These are phyloP conservation scores for Trichoderma breve DNA, from an alignment of 2,329 filamentous ascomycete genomes.

Conservation along the genomic window DNA sequence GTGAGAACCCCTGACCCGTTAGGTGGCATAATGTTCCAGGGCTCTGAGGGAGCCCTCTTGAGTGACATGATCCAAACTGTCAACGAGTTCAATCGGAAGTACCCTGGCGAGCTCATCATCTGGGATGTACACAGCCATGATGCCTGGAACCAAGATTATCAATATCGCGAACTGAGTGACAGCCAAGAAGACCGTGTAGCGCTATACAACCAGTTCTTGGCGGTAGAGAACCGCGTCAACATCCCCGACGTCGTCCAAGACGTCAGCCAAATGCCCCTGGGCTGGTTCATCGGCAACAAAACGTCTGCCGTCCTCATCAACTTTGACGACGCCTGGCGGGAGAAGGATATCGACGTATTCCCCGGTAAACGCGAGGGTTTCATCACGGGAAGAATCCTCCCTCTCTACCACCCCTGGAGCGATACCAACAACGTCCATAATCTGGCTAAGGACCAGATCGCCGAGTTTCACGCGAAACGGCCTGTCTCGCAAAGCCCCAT, in stretches of 20 bases:
- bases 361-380: conserved; percentile 32
- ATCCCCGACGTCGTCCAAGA: conserved; percentile 27
- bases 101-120: conserved; percentile 37
- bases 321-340: conserved; percentile 27
- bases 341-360: conserved; percentile 19
- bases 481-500: conserved; percentile 20
- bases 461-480: conserved; percentile 20
- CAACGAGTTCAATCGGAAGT: conserved; percentile 30
- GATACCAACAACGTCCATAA: conserved; percentile 19
- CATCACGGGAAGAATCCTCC: conserved; percentile 28
- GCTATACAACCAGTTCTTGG: conserved; percentile 27
- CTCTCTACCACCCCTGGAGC: conserved; percentile 28
- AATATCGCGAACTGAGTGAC: not conserved
- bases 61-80: conserved; percentile 30
- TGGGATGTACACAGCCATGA: conserved; percentile 29
- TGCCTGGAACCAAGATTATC: not conserved
- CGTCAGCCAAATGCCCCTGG: conserved; percentile 28
- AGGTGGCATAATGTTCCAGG: conserved; percentile 24
- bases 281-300: conserved; percentile 28
- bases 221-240: conserved; percentile 25
- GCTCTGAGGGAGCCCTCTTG: conserved; percentile 28
- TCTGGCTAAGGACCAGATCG: conserved; percentile 27
- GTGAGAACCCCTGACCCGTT: not conserved
- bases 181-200: not conserved
- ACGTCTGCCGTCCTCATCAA: conserved; percentile 32